Percentiles rank a stretch among this genome's conserved stretches.
These are phyloP conservation scores for Sclerotinia trifoliorum DNA, from an alignment of 2,329 filamentous ascomycete genomes.

Conservation along the genomic window DNA sequence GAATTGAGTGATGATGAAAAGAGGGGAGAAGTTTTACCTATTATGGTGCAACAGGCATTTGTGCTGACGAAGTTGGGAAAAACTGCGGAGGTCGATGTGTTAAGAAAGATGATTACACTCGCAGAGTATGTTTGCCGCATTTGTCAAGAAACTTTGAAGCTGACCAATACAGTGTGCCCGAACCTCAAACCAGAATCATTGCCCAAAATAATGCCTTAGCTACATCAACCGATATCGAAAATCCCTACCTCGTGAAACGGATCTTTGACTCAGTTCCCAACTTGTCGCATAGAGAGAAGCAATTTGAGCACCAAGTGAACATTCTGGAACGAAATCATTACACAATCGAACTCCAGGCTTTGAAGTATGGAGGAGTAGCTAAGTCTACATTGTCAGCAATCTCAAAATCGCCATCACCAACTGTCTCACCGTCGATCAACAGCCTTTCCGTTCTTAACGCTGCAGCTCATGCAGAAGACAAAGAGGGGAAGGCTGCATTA, in stretches of 20 bases:
- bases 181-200: conserved; percentile 64
- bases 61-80: conserved; percentile 67
- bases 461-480: conserved; percentile 67
- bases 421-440: conserved; percentile 51
- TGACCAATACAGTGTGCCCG: conserved; percentile 56
- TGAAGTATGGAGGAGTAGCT: conserved; percentile 65
- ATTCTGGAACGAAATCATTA: conserved; percentile 62
- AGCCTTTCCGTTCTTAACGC: conserved; percentile 65
- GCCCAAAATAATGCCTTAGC: conserved; percentile 62
- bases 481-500: conserved; percentile 64
- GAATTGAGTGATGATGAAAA: conserved; percentile 74
- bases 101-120: conserved; percentile 61
- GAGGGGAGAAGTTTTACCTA: conserved; percentile 69
- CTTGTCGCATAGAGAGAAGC: conserved; percentile 57
- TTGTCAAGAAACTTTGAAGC: conserved; percentile 24
- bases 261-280: conserved; percentile 55
- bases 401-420: conserved; percentile 48
- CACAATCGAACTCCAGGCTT: conserved; percentile 61
- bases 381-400: conserved; percentile 47
- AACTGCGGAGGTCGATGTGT: conserved; percentile 59
- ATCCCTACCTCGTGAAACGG: conserved; percentile 68
- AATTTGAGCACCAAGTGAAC: conserved; percentile 69
- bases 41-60: conserved; percentile 73
- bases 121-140: conserved; percentile 53
- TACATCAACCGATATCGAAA: conserved; percentile 47